phyloP scores from a whole-genome alignment of 2,329 filamentous ascomycete genomes.

The Cryphonectria naterciae region DNA sequence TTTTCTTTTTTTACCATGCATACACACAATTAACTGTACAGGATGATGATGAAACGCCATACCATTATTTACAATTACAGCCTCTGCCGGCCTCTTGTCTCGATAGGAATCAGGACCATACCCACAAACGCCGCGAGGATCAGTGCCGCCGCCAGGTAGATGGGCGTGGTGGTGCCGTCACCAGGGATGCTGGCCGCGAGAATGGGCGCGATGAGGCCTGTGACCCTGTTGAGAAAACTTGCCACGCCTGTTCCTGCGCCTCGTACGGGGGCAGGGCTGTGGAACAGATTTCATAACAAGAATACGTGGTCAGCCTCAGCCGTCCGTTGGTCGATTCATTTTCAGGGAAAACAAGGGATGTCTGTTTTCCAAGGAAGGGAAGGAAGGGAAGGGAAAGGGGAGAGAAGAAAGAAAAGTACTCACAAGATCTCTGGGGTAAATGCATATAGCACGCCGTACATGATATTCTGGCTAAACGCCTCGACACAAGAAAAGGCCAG shows the following conservation, averaged over 20 bases:
- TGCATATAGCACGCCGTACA: constrained; percentile 77
- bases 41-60: not conserved
- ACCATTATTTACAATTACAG: constrained; percentile 50
- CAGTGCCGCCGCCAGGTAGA: constrained; percentile 60
- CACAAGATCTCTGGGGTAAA: constrained; percentile 76
- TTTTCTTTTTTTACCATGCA: not conserved
- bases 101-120: constrained; percentile 65
- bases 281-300: not conserved
- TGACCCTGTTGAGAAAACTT: constrained; percentile 70
- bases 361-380: too few species aligned
- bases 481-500: constrained; percentile 70
- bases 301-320: constrained; percentile 5
- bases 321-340: not conserved
- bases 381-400: too few species aligned
- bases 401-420: not conserved
- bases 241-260: constrained; percentile 75
- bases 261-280: constrained; percentile 65
- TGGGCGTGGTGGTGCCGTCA: constrained; percentile 59
- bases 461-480: constrained; percentile 75
- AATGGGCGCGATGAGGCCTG: constrained; percentile 70
- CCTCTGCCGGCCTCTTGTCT: constrained; percentile 63
- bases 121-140: constrained; percentile 63
- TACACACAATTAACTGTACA: not conserved
- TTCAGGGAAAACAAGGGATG: not conserved
- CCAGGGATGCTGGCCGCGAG: constrained; percentile 65